Percentiles rank a stretch among this genome's conserved stretches.
Evolutionary conservation across 352 stramenopile genomes (phyloP).

Genomic region (Thalassiosira livingstoniorum): DNA sequence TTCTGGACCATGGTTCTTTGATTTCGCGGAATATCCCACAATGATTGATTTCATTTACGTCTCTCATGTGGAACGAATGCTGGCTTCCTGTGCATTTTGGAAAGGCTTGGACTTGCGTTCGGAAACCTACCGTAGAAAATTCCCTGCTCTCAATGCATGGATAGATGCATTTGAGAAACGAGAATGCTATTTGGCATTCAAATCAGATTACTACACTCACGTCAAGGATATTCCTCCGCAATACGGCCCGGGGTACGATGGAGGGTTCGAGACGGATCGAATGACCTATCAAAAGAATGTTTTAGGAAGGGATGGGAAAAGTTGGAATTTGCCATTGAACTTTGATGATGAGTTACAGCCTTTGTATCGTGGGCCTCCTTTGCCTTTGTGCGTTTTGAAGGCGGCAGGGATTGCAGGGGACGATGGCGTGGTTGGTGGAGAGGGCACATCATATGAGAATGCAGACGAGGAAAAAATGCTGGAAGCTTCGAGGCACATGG

Average conservation of each 20-base stretch:
- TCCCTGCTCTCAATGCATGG: constrained; percentile 85
- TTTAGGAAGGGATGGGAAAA: constrained; percentile 62
- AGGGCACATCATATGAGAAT: constrained; percentile 71
- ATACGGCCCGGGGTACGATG: constrained; percentile 83
- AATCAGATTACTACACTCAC: constrained; percentile 89
- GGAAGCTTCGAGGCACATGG: constrained; percentile 72
- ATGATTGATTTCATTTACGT: constrained; percentile 90
- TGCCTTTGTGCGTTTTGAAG: constrained; percentile 77
- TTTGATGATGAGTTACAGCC: constrained; percentile 80
- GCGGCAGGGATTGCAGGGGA: constrained; percentile 71
- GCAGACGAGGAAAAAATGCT: constrained; percentile 61
- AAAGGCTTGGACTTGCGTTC: constrained; percentile 86
- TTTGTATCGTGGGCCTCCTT: constrained; percentile 76
- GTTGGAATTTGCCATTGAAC: constrained; percentile 81
- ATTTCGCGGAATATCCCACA: constrained; percentile 78
- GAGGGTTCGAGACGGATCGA: constrained; percentile 72
- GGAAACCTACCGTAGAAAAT: constrained; percentile 60
- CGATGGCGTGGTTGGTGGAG: constrained; percentile 57
- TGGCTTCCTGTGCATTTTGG: constrained; percentile 87
- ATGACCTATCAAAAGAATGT: constrained; percentile 64
- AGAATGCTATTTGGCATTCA: constrained; percentile 87
- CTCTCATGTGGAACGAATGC: constrained; percentile 88
- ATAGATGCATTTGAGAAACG: constrained; percentile 88
- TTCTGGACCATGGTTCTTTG: constrained; percentile 81
- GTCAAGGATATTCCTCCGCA: constrained; percentile 87